These are phyloP conservation scores for Lichenothelia convexa DNA, from an alignment of 495 filamentous ascomycete species.

Conservation along the genomic window DNA sequence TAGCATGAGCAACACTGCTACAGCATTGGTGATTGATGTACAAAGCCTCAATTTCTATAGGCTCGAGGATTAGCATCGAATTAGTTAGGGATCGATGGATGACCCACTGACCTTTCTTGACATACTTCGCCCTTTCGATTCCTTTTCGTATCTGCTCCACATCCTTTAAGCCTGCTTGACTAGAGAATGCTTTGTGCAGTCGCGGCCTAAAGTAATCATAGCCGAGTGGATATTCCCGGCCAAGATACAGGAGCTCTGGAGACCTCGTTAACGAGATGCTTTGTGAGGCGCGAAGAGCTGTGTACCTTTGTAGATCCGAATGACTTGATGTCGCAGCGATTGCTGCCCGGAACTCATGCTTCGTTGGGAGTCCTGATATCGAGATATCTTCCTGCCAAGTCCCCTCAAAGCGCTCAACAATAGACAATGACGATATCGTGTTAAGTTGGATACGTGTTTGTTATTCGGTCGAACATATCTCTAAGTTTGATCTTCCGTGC, in stretches of 20 bases:
- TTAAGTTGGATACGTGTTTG: no score
- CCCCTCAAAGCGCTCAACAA: no score
- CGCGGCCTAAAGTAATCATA: conserved; percentile 67
- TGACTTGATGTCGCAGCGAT: conserved; percentile 57
- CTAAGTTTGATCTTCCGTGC: background rate
- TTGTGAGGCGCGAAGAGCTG: conserved; percentile 2
- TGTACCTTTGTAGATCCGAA: conserved; percentile 78
- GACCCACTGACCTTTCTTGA: conserved; percentile 57
- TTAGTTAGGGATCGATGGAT: background rate
- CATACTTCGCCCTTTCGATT: conserved; percentile 64
- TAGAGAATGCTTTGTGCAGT: conserved; percentile 68
- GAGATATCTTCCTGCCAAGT: no score
- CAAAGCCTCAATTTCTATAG: conserved; percentile 76
- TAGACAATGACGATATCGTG: no score
- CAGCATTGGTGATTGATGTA: conserved; percentile 29
- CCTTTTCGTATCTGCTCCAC: conserved; percentile 56
- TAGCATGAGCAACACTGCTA: background rate
- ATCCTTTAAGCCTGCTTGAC: conserved; percentile 49
- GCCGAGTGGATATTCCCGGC: conserved; percentile 73
- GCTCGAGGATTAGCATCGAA: background rate
- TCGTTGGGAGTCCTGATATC: conserved; percentile 12
- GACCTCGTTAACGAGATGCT: background rate
- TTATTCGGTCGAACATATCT: background rate
- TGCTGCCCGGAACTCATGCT: conserved; percentile 18
- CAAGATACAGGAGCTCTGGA: conserved; percentile 66